Base-by-base conservation (phyloP, 2,329 filamentous ascomycete species). In the Fusarium sp. region DNA sequence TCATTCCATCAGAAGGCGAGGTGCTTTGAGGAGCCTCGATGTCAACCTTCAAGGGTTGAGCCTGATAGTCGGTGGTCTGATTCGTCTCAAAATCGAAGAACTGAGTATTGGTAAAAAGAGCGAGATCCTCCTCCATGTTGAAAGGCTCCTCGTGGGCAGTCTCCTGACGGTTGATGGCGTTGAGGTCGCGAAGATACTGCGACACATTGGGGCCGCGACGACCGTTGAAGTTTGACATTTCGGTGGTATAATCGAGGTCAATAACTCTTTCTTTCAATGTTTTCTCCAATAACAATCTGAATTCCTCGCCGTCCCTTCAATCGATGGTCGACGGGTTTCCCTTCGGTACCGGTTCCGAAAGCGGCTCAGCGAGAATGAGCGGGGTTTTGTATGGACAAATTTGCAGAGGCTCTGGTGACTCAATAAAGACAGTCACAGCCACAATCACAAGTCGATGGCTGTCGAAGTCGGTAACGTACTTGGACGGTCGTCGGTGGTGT, bases 181-280 rank as follows among this genome's bases (percentile, higher is more conserved):
- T 98, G 78, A 98, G 87, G 77, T 95, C 93, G 79, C 94, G 92
- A 75, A 98, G 88, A 85, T 96, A 97, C 80, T 95, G 92, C 80
- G 94, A 95, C 84, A 98, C 93, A 83, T 97, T 97, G 79, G 94
- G 92, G 78, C 90, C 93, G 80, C 93, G 91, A 72, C 94, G 92
- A 80, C 91, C 92, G 83, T 89, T 91, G 88, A 91, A 95, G 81
- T 87, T 89, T 82, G 93, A 90, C 93, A 95, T 95, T 66, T 65
- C 76, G 72, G 41, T 38, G 13, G 38, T 55, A 54, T 57, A 38
- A 45, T 51, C 41, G 22, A 62, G 26, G n/a, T 32, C 24, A 58
- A 63, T 41, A 39, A 42, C 57, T 48, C 57, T 56, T 48, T 51
- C 45, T 58, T 41, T 38, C 17, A 38, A 50, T 47, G 42, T 22